These are phyloP conservation scores for Penicillium crystallinum DNA, from an alignment of 495 filamentous ascomycete genomes.

Conservation along the genomic window DNA sequence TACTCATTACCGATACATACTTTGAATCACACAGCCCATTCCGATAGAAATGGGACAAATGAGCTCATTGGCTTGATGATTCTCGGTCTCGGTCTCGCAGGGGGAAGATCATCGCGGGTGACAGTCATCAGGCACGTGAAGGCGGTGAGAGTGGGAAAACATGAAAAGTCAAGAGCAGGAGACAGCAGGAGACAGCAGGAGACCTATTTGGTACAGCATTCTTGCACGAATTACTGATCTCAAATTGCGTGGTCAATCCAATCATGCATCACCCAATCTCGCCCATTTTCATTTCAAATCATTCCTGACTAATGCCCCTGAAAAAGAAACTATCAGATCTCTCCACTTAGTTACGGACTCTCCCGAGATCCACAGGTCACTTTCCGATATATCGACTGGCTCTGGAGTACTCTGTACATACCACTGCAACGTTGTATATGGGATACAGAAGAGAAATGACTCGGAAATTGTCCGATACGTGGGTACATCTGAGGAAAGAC, in stretches of 20 bases:
- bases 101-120: too few species aligned
- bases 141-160: too few species aligned
- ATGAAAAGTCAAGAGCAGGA: too few species aligned
- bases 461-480: conserved; percentile 19
- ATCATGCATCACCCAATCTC: too few species aligned
- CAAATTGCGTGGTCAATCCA: too few species aligned
- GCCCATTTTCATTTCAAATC: conserved; percentile 1
- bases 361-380: conserved; percentile 1
- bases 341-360: background rate
- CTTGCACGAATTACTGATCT: too few species aligned
- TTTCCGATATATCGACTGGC: conserved; percentile 2
- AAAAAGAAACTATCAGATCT: background rate
- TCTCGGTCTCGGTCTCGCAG: too few species aligned
- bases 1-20: background rate
- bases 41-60: background rate
- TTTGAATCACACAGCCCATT: background rate
- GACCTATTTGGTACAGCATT: too few species aligned
- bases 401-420: background rate
- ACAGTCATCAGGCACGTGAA: too few species aligned
- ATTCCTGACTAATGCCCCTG: background rate
- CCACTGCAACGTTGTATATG: conserved; percentile 3
- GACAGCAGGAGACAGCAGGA: too few species aligned
- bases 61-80: background rate
- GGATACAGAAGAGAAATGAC: conserved; percentile 15
- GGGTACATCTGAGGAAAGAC: background rate